These are phyloP conservation scores for Yarrowia porcina DNA, from an alignment of 805 yeast species.

Conservation along the genomic window DNA sequence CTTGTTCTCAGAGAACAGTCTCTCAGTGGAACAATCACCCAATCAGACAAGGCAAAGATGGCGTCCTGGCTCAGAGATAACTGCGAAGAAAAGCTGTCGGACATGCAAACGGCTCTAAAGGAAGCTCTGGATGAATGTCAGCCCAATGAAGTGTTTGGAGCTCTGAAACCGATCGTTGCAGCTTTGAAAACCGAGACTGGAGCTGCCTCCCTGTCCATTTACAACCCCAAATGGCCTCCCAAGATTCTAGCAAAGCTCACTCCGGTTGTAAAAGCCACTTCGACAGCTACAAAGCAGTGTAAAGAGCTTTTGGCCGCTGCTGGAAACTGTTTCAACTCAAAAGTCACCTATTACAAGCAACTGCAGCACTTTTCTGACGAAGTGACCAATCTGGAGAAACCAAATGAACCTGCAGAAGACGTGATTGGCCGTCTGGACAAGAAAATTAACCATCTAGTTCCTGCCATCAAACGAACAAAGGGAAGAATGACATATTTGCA, in stretches of 20 bases:
- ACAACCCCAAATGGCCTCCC: neutral
- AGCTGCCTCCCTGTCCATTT: neutral
- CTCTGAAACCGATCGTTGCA: neutral
- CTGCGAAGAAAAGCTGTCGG: neutral
- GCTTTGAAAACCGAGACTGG: constrained; percentile 3
- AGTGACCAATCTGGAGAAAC: constrained; percentile 52
- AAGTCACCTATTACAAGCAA: constrained; percentile 77
- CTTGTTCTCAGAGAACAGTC: neutral
- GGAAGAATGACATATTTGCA: constrained; percentile 47
- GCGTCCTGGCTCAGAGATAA: neutral
- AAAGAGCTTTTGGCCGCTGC: constrained; percentile 39
- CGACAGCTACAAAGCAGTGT: neutral
- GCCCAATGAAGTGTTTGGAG: neutral
- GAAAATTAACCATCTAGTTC: constrained; percentile 22
- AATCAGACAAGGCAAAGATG: neutral
- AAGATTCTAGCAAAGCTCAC: neutral
- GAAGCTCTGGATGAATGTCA: neutral
- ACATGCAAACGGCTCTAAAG: neutral
- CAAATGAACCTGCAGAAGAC: constrained; percentile 34
- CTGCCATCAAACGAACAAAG: constrained; percentile 3
- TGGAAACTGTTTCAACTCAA: constrained; percentile 69
- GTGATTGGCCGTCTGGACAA: constrained; percentile 28
- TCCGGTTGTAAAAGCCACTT: neutral
- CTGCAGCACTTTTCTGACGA: constrained; percentile 84
- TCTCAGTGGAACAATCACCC: neutral